phyloP scores from a whole-genome alignment of 441 rosid genomes.

The Populus hybrid region DNA sequence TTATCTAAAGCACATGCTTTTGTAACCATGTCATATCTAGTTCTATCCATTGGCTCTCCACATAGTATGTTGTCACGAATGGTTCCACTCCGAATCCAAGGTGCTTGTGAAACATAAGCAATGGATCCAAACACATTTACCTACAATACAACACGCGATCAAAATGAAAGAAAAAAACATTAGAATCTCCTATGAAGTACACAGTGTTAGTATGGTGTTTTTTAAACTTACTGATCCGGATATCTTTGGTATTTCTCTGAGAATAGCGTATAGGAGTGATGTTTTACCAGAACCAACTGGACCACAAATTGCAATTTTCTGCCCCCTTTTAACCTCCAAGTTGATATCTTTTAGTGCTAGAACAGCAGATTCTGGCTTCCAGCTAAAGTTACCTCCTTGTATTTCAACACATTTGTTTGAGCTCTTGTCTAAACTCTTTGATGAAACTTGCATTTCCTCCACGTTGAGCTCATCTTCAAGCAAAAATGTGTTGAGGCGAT shows the following conservation, averaged over 20 bases:
- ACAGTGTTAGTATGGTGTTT: not conserved
- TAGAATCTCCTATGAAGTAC: not conserved
- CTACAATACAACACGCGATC: not conserved
- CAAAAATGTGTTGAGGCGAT: slow-evolving; percentile 1
- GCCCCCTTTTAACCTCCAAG: not conserved
- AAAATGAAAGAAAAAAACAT: not conserved
- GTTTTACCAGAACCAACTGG: slow-evolving; percentile 2
- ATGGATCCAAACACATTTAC: not conserved
- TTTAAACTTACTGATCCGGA: not conserved
- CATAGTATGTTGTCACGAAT: not conserved
- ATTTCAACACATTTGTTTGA: not conserved
- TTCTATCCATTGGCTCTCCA: not conserved
- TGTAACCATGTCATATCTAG: not conserved
- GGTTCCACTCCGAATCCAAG: slow-evolving; percentile 65
- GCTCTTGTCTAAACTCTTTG: not conserved
- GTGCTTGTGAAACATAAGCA: slow-evolving; percentile 50
- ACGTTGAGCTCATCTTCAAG: not conserved
- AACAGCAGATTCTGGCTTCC: not conserved
- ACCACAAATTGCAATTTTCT: slow-evolving; percentile 2
- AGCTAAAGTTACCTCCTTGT: not conserved
- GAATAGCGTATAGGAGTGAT: not conserved
- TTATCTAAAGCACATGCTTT: slow-evolving; percentile 4
- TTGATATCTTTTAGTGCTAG: not conserved
- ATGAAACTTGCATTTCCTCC: not conserved
- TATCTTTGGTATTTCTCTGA: not conserved